Evolutionary conservation across 2,329 filamentous ascomycete genomes (phyloP), one percentile per base, ranked within the genome.

Genomic region (Amesomyces nigricolor): DNA sequence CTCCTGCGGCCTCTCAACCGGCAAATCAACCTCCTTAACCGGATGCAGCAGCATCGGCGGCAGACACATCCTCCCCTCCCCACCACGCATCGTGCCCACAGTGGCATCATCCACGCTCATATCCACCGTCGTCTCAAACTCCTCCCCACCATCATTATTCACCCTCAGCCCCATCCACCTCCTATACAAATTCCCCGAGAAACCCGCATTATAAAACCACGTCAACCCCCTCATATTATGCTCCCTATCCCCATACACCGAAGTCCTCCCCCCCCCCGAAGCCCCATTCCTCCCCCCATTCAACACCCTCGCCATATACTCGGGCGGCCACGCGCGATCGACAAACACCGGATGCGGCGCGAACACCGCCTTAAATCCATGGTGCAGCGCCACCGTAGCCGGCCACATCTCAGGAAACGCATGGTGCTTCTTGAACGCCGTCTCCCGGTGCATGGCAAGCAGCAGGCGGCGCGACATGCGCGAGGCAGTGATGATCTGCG

Each of bases 361-460:
- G 62, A 87, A 95, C 13, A 96, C 91, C 38, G 89, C 91, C 74
- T 96, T 97, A 73, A 89, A 85, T 10, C 92, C 92, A 68, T 96
- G 91, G 58, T 96, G 91, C 9, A 97, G 78, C 1, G 91, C 89
- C 1, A 89, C 85, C 0, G 88, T 94, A 1, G 87, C 86, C 0
- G 91, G 89, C 90, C 90, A 96, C 91, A 96, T 96, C 71, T 97
- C 92, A 0, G 91, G 89, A 69, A 95, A 95, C 75, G 94, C 95
- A 61, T 89, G 88, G 71, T 95, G 88, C 64, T 91, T 91, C 67
- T 87, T 86, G 65, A 89, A 81, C 30, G 85, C 83, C 4, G 91
- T 96, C 74, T 96, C 91, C 53, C 84, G 81, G 75, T 97, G 92
- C 92, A 97, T 97, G 16, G 86, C 86, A 58, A 85, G 76, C 13